Conservation (phyloP, 2,329 filamentous ascomycete species). For the Cladosporium sphaerospermum region DNA sequence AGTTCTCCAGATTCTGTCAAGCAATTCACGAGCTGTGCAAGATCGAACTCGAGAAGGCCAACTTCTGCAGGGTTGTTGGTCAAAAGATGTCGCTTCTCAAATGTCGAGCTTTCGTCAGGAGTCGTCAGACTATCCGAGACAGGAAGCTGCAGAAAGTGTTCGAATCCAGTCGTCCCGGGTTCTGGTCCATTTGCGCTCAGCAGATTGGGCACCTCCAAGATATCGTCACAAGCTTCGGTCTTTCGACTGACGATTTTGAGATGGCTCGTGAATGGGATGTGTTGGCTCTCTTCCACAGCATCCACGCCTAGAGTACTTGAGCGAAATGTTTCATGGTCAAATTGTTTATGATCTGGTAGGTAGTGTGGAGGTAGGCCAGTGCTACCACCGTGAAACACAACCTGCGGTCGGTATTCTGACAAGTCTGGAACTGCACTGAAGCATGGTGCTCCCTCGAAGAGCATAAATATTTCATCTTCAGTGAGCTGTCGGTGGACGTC, state of each 20-base stretch:
- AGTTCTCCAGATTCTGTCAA: slow-evolving; percentile 19
- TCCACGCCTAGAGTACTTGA: slow-evolving; percentile 12
- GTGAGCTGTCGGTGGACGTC: slow-evolving; percentile 12
- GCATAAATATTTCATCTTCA: slow-evolving; percentile 17
- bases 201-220: slow-evolving; percentile 45
- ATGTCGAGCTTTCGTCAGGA: slow-evolving; percentile 13
- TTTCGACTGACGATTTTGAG: not conserved
- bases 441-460: slow-evolving; percentile 26
- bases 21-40: slow-evolving; percentile 19
- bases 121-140: slow-evolving; percentile 31
- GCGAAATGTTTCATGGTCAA: slow-evolving; percentile 18
- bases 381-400: slow-evolving; percentile 14
- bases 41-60: slow-evolving; percentile 19
- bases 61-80: slow-evolving; percentile 19
- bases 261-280: slow-evolving; percentile 2
- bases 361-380: slow-evolving; percentile 9
- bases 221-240: slow-evolving; percentile 4
- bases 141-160: slow-evolving; percentile 43
- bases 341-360: slow-evolving; percentile 13
- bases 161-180: slow-evolving; percentile 41
- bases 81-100: slow-evolving; percentile 18
- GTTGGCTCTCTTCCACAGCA: not conserved
- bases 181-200: slow-evolving; percentile 40
- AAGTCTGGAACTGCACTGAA: slow-evolving; percentile 18
- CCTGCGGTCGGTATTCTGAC: slow-evolving; percentile 16